Percentiles rank a stretch among this genome's conserved stretches.
phyloP scores from a whole-genome alignment of 2,329 filamentous ascomycete species.

The Penicillium janthinellum region DNA sequence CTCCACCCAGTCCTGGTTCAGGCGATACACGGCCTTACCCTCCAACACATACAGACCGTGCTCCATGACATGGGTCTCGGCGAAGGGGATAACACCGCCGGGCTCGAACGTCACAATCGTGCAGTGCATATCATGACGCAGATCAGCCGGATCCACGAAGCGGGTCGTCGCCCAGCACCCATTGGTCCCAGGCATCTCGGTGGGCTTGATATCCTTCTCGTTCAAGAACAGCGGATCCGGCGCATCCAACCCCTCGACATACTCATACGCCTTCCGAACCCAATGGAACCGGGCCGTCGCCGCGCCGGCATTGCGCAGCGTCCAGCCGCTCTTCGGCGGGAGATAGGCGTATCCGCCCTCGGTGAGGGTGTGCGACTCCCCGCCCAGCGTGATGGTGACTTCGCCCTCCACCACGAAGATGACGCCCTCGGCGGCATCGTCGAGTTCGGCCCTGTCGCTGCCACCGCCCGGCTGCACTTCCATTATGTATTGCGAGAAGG shows the following conservation, averaged over 20 bases:
- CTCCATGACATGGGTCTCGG: slow-evolving; percentile 32
- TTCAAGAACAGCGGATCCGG: slow-evolving; percentile 29
- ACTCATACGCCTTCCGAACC: slow-evolving; percentile 29
- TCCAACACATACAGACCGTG: slow-evolving; percentile 29
- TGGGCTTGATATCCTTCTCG: slow-evolving; percentile 26
- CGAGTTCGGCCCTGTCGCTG: slow-evolving; percentile 26
- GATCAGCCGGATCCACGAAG: slow-evolving; percentile 28
- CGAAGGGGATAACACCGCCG: slow-evolving; percentile 28
- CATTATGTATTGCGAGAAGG: slow-evolving; percentile 33
- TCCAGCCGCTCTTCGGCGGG: slow-evolving; percentile 29
- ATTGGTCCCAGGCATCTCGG: slow-evolving; percentile 27
- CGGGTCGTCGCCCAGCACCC: slow-evolving; percentile 30
- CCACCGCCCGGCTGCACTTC: slow-evolving; percentile 28
- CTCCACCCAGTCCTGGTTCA: slow-evolving; percentile 32
- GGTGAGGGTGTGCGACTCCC: slow-evolving; percentile 21
- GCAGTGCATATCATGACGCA: slow-evolving; percentile 31
- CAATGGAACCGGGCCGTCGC: slow-evolving; percentile 29
- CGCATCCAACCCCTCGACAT: slow-evolving; percentile 23
- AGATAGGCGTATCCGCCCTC: slow-evolving; percentile 29
- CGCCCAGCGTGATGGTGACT: slow-evolving; percentile 21
- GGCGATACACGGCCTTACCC: slow-evolving; percentile 29
- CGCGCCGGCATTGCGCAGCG: slow-evolving; percentile 21
- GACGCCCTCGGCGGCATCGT: slow-evolving; percentile 24
- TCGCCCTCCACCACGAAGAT: slow-evolving; percentile 29
- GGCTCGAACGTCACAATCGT: slow-evolving; percentile 30